Evolutionary conservation across 108 stramenopile species (phyloP).

Genomic region (Cyclostephanos tholiformis): DNA sequence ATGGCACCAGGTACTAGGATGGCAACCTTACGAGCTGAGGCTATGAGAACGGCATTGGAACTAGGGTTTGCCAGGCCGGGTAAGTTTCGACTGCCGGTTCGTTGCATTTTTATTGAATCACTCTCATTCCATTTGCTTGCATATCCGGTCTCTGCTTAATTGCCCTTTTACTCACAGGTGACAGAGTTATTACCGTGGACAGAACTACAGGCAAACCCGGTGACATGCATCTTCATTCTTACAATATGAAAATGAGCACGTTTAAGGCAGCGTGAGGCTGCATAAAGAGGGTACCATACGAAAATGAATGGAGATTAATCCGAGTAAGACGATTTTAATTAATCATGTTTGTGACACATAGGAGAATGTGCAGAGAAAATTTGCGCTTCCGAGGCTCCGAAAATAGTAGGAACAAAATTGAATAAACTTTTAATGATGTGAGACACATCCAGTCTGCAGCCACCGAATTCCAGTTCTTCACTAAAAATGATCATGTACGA

Average conservation of each 20-base stretch:
- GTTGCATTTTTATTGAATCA: too few species aligned
- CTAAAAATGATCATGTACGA: constrained; percentile 30
- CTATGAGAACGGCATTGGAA: constrained; percentile 69
- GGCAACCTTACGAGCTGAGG: constrained; percentile 66
- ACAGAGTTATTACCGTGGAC: constrained; percentile 70
- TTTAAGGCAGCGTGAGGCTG: constrained; percentile 26
- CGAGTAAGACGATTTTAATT: not conserved
- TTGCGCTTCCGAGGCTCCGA: not conserved
- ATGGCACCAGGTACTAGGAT: constrained; percentile 49
- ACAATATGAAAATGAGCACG: constrained; percentile 80
- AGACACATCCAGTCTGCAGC: not conserved
- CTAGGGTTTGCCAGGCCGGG: constrained; percentile 66
- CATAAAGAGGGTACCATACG: too few species aligned
- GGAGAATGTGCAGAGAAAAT: not conserved
- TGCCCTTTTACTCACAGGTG: too few species aligned
- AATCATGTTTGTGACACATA: not conserved
- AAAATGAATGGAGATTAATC: too few species aligned
- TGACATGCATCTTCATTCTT: constrained; percentile 61
- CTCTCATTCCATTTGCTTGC: too few species aligned
- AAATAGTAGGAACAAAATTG: not conserved
- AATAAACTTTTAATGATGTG: not conserved
- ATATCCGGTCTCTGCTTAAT: too few species aligned
- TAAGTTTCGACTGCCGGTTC: too few species aligned
- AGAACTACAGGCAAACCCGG: constrained; percentile 55
- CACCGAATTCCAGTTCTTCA: not conserved